A percentile compares a stretch with the other conserved stretches of the same genome.
Conservation (phyloP, 208 protist species). For the Acanthamoeba castellanii region DNA sequence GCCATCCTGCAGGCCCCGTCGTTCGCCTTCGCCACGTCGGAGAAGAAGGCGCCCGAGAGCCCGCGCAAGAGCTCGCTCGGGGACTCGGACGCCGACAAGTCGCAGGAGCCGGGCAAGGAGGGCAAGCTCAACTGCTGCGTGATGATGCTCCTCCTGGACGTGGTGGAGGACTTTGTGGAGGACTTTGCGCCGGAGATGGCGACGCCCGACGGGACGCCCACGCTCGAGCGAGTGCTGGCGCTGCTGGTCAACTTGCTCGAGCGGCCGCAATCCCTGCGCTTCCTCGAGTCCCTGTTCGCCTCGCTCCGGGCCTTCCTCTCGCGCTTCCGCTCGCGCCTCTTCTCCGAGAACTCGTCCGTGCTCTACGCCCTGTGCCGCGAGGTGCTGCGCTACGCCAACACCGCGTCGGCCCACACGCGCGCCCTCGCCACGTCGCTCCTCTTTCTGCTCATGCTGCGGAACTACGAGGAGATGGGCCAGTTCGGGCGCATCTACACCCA, state of each 20-base stretch:
- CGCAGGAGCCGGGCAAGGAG: conserved; percentile 25
- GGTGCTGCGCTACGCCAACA: conserved; percentile 67
- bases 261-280: background rate
- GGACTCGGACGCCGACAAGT: background rate
- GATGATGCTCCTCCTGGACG: conserved; percentile 57
- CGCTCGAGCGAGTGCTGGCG: background rate
- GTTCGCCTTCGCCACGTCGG: conserved; percentile 65
- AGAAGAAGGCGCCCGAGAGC: conserved; percentile 65
- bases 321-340: conserved; percentile 54
- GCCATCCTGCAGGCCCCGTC: conserved; percentile 63
- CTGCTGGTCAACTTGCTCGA: conserved; percentile 60
- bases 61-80: conserved; percentile 12
- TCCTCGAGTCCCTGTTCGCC: conserved; percentile 46
- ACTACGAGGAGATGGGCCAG: conserved; percentile 72
- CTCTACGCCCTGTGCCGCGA: conserved; percentile 56
- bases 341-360: conserved; percentile 6
- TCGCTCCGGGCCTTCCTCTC: conserved; percentile 34
- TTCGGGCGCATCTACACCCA: conserved; percentile 72
- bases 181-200: conserved; percentile 64
- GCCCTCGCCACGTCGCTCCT: conserved; percentile 39
- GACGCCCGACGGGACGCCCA: background rate
- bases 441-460: conserved; percentile 67
- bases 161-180: conserved; percentile 64
- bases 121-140: conserved; percentile 46
- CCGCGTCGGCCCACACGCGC: background rate